A percentile compares a stretch with the other conserved stretches of the same genome.
phyloP scores from a whole-genome alignment of 2,329 filamentous ascomycete species.

The Dothideomycetidae sp. region DNA sequence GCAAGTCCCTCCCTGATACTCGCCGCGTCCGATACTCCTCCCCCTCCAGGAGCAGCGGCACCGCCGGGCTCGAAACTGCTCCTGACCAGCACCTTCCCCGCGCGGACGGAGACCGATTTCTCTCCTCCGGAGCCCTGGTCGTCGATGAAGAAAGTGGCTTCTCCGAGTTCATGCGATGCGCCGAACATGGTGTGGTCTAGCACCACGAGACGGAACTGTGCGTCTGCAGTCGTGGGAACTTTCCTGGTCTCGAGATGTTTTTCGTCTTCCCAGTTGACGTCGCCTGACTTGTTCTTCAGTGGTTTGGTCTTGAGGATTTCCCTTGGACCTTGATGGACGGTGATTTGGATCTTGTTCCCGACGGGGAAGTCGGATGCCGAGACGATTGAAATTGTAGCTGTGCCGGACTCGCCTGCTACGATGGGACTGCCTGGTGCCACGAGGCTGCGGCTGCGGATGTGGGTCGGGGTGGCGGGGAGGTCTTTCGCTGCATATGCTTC shows the following conservation, averaged over 20 bases:
- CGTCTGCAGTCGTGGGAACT: conserved; percentile 61
- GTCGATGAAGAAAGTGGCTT: conserved; percentile 81
- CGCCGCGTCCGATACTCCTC: no score
- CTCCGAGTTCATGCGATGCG: conserved; percentile 69
- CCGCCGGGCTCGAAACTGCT: conserved; percentile 51
- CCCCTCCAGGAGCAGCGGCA: conserved; percentile 1
- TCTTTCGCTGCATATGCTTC: conserved; percentile 13
- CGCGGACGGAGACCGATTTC: conserved; percentile 61
- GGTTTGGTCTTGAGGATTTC: conserved; percentile 86
- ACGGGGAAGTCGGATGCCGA: conserved; percentile 60
- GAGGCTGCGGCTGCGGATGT: conserved; percentile 34
- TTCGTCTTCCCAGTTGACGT: conserved; percentile 49
- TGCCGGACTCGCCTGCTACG: conserved; percentile 48
- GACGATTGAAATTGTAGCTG: conserved; percentile 65
- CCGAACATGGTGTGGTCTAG: conserved; percentile 77
- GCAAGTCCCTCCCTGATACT: no score
- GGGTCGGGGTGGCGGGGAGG: conserved; percentile 22
- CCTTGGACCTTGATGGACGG: conserved; percentile 41
- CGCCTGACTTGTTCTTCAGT: conserved; percentile 55
- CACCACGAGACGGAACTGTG: conserved; percentile 73
- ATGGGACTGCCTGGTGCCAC: conserved; percentile 28
- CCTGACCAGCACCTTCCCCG: conserved; percentile 61
- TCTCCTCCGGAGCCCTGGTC: conserved; percentile 52
- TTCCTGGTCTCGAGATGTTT: conserved; percentile 54
- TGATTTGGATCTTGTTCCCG: conserved; percentile 24